A percentile compares a stretch with the other conserved stretches of the same genome.
Conservation (phyloP, 129 eudicot genomes). For the Chrysanthemum makinoi region DNA sequence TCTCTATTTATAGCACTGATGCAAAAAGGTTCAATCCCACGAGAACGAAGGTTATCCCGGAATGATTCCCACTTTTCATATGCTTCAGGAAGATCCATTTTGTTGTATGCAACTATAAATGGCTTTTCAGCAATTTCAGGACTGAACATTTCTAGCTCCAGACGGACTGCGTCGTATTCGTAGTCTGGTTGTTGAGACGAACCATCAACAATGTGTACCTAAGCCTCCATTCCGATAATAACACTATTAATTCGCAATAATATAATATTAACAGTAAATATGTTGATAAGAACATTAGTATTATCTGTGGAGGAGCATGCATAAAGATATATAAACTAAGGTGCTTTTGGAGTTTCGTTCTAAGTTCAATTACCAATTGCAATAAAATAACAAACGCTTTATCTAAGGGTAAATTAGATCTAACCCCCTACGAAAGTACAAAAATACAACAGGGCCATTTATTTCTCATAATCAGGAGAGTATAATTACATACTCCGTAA, state of each 20-base stretch:
- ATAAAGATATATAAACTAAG: no score
- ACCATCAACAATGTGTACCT: slow-evolving; percentile 96
- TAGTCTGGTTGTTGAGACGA: slow-evolving; percentile 89
- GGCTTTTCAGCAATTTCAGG: slow-evolving; percentile 92
- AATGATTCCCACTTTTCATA: slow-evolving; percentile 72
- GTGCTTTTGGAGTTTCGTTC: no score
- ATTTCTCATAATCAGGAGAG: no score
- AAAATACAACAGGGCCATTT: no score
- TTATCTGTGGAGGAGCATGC: no score
- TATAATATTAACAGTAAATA: slow-evolving; percentile 3
- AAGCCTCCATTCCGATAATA: slow-evolving; percentile 43
- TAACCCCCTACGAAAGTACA: no score
- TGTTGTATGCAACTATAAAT: slow-evolving; percentile 81
- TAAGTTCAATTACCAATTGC: no score
- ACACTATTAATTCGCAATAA: slow-evolving; percentile 26
- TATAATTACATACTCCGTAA: no score
- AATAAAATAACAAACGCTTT: no score
- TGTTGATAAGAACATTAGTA: neutral
- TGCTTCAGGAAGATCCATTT: slow-evolving; percentile 98
- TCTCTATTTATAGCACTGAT: slow-evolving; percentile 85
- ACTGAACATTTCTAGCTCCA: slow-evolving; percentile 89
- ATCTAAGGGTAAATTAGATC: no score
- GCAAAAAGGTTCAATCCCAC: slow-evolving; percentile 77
- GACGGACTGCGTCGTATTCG: slow-evolving; percentile 92
- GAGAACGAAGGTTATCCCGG: slow-evolving; percentile 42